Evolutionary conservation across 495 filamentous ascomycete species (phyloP).

Genomic region (Hypoxylon trugodes): DNA sequence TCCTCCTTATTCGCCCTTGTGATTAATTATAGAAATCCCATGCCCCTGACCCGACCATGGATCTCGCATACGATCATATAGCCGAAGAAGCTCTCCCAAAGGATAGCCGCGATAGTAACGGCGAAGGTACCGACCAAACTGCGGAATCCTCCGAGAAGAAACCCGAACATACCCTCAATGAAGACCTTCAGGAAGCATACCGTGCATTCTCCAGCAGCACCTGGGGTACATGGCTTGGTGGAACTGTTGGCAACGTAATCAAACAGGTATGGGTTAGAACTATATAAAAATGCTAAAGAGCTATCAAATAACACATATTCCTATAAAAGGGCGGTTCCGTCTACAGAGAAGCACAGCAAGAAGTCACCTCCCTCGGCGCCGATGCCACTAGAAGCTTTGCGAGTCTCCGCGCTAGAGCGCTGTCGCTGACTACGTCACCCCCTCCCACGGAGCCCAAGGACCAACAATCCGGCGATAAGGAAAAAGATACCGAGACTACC

Average conservation of each 20-base stretch:
- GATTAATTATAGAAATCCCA: constrained; percentile 17
- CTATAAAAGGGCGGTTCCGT: constrained; percentile 76
- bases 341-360: constrained; percentile 83
- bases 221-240: constrained; percentile 89
- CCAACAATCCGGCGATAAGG: constrained; percentile 41
- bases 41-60: constrained; percentile 67
- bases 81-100: constrained; percentile 80
- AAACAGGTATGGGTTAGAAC: constrained; percentile 73
- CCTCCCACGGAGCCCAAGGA: constrained; percentile 16
- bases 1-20: constrained; percentile 14
- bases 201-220: constrained; percentile 88
- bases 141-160: constrained; percentile 49
- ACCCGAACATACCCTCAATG: constrained; percentile 71
- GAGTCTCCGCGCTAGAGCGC: constrained; percentile 74
- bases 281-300: neutral
- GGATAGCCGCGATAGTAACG: constrained; percentile 58
- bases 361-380: constrained; percentile 77
- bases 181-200: constrained; percentile 94
- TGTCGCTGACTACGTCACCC: constrained; percentile 67
- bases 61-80: constrained; percentile 97
- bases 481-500: constrained; percentile 50
- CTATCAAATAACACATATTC: constrained; percentile 16
- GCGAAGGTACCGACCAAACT: constrained; percentile 42
- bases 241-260: constrained; percentile 86
- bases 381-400: constrained; percentile 87